Evolutionary conservation across 768 basidiomycete species (phyloP).

Genomic region (Tricholoma flavovirens): DNA sequence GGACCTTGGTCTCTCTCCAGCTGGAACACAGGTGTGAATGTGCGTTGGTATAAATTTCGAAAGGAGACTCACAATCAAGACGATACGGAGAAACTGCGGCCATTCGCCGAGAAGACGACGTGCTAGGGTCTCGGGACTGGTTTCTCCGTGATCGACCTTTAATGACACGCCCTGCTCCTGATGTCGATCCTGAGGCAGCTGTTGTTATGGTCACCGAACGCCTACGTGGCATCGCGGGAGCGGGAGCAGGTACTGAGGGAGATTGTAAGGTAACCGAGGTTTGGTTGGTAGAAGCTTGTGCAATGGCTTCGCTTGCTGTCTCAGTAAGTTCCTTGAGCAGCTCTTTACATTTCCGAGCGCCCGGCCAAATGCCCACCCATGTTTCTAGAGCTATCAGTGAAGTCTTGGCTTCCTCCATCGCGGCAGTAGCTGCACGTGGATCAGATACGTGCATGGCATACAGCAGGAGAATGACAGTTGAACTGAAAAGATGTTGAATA

Average conservation of each 20-base stretch:
- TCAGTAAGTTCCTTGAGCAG: slow-evolving; percentile 63
- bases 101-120: slow-evolving; percentile 40
- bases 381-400: slow-evolving; percentile 66
- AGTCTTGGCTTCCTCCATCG: slow-evolving; percentile 79
- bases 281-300: slow-evolving; percentile 25
- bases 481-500: slow-evolving; percentile 87
- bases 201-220: slow-evolving; percentile 51
- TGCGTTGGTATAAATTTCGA: not conserved
- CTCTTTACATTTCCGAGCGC: slow-evolving; percentile 83
- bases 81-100: slow-evolving; percentile 61
- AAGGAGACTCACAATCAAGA: slow-evolving; percentile 51
- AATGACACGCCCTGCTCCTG: slow-evolving; percentile 37
- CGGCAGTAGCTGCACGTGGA: slow-evolving; percentile 52
- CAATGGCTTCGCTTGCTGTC: slow-evolving; percentile 66
- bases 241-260: slow-evolving; percentile 16
- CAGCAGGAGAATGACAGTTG: slow-evolving; percentile 77
- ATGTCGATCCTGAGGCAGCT: slow-evolving; percentile 28
- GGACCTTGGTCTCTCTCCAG: slow-evolving; percentile 67
- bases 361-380: slow-evolving; percentile 87
- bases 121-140: slow-evolving; percentile 53
- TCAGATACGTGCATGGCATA: slow-evolving; percentile 84
- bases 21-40: slow-evolving; percentile 19
- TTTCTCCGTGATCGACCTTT: slow-evolving; percentile 51
- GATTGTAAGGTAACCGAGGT: slow-evolving; percentile 14
- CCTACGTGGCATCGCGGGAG: slow-evolving; percentile 40